Evolutionary conservation across 2,329 filamentous ascomycete species (phyloP).

Genomic region (Cytospora paraplurivora): DNA sequence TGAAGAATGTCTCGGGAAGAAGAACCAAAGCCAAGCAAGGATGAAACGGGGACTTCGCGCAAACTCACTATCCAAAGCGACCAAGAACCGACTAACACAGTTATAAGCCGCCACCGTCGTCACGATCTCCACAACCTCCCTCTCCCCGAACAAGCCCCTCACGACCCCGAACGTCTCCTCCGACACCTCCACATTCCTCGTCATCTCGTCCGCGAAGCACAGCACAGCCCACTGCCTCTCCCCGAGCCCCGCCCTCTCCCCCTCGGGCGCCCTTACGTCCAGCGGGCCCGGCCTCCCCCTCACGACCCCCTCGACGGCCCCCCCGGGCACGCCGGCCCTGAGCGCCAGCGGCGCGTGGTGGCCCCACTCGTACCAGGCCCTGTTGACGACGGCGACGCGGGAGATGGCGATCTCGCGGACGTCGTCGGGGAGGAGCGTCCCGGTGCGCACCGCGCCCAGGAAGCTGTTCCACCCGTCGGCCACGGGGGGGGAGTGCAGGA

Average conservation of each 20-base stretch:
- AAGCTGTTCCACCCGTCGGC: slow-evolving; percentile 77
- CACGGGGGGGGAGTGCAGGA: slow-evolving; percentile 73
- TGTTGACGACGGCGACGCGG: slow-evolving; percentile 77
- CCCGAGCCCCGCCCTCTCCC: slow-evolving; percentile 44
- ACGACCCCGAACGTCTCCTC: slow-evolving; percentile 69
- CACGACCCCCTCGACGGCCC: slow-evolving; percentile 46
- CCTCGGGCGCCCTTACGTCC: slow-evolving; percentile 35
- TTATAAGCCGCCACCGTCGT: slow-evolving; percentile 79
- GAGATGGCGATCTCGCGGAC: slow-evolving; percentile 79
- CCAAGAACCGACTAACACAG: slow-evolving; percentile 80
- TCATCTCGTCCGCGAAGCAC: slow-evolving; percentile 82
- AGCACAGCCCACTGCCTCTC: slow-evolving; percentile 69
- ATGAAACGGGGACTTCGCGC: not conserved
- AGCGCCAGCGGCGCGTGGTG: slow-evolving; percentile 72
- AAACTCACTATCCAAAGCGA: slow-evolving; percentile 72
- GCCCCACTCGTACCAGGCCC: slow-evolving; percentile 83
- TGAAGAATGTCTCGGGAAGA: not conserved
- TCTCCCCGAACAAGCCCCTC: slow-evolving; percentile 63
- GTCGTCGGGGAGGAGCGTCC: slow-evolving; percentile 52
- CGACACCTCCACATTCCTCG: slow-evolving; percentile 67
- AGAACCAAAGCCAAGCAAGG: not conserved
- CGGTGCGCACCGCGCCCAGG: slow-evolving; percentile 63
- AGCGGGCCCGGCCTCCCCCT: slow-evolving; percentile 42
- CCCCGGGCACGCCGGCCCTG: slow-evolving; percentile 57
- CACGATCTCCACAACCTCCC: slow-evolving; percentile 68